phyloP scores from a whole-genome alignment of 331 rosid genomes.

The Malus hybrid region DNA sequence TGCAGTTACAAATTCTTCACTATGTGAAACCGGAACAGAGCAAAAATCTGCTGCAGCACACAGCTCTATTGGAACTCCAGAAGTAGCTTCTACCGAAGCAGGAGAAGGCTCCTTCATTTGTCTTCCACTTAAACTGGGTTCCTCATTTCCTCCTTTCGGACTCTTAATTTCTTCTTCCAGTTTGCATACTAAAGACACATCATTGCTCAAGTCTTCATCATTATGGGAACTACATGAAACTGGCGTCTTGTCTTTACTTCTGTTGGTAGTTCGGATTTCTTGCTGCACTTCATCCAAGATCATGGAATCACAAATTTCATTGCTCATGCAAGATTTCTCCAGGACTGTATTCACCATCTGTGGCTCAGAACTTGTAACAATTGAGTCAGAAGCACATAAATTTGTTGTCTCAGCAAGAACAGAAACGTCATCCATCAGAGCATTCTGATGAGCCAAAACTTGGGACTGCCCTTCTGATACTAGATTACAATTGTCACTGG shows the following conservation, averaged over 20 bases:
- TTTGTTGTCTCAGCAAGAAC: constrained; percentile 3
- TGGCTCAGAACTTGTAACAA: constrained; percentile 5
- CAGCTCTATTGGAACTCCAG: constrained; percentile 33
- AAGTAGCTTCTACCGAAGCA: constrained; percentile 14
- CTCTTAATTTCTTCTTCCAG: constrained; percentile 20
- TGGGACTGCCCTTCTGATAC: too few relatives aligned
- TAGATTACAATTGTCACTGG: too few relatives aligned
- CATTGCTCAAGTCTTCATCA: constrained; percentile 18
- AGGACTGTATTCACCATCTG: background rate
- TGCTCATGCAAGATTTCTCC: constrained; percentile 7
- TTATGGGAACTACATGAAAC: constrained; percentile 26
- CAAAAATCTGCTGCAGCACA: constrained; percentile 20
- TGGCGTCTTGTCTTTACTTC: constrained; percentile 20
- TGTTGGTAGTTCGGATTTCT: constrained; percentile 29
- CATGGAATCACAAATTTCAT: constrained; percentile 13
- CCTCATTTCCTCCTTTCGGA: constrained; percentile 26
- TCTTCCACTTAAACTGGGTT: constrained; percentile 14
- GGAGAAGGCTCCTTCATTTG: constrained; percentile 17
- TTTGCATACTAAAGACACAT: constrained; percentile 13
- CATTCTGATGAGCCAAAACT: constrained; percentile 12
- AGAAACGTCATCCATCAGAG: constrained; percentile 9
- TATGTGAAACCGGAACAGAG: constrained; percentile 5
- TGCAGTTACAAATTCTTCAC: constrained; percentile 17
- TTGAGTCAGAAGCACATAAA: background rate
- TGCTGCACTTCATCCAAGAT: constrained; percentile 26